Percentiles rank a stretch among this genome's conserved stretches.
Conservation (phyloP, 139 green algal genomes). For the Chlamydomonas sphaeroides region DNA sequence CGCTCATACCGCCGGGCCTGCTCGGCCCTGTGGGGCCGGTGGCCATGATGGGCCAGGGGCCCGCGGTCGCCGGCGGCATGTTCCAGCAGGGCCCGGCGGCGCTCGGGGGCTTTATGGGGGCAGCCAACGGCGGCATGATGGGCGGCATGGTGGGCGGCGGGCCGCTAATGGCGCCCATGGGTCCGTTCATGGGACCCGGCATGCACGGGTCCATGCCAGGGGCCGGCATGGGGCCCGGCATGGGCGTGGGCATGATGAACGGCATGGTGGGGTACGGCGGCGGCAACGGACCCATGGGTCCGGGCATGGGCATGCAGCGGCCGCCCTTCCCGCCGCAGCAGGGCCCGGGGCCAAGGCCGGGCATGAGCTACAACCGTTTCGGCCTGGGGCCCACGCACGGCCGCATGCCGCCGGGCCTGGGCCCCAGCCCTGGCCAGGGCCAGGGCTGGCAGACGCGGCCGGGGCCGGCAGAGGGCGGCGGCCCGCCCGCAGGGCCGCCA, state of each 20-base stretch:
- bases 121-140: background rate
- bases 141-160: background rate
- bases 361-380: background rate
- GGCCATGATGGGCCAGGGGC: background rate
- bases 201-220: background rate
- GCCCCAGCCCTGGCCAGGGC: background rate
- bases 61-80: background rate
- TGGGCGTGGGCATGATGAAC: background rate
- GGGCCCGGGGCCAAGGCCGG: background rate
- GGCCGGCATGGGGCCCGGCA: background rate
- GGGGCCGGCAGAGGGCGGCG: no score
- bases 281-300: background rate
- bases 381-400: background rate
- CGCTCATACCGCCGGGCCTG: conserved; percentile 29
- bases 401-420: conserved; percentile 2
- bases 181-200: background rate
- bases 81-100: conserved; percentile 15
- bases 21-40: conserved; percentile 20
- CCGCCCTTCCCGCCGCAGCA: background rate
- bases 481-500: no score
- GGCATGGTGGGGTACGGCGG: background rate
- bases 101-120: background rate
- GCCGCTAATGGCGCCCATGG: conserved; percentile 13
- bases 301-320: conserved; percentile 3
- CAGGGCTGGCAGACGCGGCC: conserved; percentile 24